Evolutionary conservation across 139 green algal genomes (phyloP).

Genomic region (Bryopsis sp.): DNA sequence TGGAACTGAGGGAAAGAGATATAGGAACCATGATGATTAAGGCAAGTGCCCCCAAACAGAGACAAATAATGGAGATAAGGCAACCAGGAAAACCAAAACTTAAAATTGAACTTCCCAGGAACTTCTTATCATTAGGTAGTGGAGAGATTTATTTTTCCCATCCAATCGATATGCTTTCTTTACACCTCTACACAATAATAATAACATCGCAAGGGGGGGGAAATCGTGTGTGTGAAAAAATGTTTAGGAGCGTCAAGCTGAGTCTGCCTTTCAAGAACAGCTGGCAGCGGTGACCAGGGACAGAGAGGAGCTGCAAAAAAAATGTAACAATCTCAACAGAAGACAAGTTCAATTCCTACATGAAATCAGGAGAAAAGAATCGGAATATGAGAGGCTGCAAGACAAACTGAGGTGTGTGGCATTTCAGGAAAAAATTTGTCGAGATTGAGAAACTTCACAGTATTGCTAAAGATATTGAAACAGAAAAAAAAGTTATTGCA

Average conservation of each 20-base stretch:
- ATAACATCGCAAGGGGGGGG: not conserved
- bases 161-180: too few relatives aligned
- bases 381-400: conserved; percentile 43
- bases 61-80: not conserved
- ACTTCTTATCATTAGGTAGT: too few relatives aligned
- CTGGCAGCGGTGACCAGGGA: conserved; percentile 21
- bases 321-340: not conserved
- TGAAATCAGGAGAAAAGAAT: conserved; percentile 45
- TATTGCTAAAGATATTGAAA: too few relatives aligned
- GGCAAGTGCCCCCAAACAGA: not conserved
- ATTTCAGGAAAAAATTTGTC: too few relatives aligned
- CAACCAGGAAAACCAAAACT: too few relatives aligned
- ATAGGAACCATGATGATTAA: conserved; percentile 32
- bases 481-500: too few relatives aligned
- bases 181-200: too few relatives aligned
- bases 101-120: too few relatives aligned
- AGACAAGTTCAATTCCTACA: conserved; percentile 39
- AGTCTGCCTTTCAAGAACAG: conserved; percentile 21
- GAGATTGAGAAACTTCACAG: too few relatives aligned
- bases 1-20: conserved; percentile 38
- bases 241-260: conserved; percentile 20
- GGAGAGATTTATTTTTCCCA: too few relatives aligned
- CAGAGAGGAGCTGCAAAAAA: conserved; percentile 29
- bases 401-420: conserved; percentile 29
- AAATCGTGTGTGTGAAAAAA: not conserved